Conservation (phyloP, 2,329 filamentous ascomycete genomes). For the Trichoderma asperellum region DNA sequence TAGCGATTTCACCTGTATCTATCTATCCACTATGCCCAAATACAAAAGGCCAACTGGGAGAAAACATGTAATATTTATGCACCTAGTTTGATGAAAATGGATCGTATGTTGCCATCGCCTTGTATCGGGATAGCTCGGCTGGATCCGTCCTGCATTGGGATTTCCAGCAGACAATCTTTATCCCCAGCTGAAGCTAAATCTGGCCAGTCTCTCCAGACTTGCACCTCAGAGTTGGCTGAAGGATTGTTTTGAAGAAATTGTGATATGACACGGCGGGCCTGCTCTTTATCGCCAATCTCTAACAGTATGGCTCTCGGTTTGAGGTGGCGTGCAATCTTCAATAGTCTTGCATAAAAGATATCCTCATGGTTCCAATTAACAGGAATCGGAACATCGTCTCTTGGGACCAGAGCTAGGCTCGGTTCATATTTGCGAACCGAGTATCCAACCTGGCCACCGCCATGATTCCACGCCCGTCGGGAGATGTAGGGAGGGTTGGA, state of each 20-base stretch:
- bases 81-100: slow-evolving; percentile 40
- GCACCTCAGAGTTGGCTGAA: slow-evolving; percentile 47
- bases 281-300: slow-evolving; percentile 71
- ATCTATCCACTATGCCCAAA: background rate
- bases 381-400: slow-evolving; percentile 37
- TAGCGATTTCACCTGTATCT: background rate
- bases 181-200: slow-evolving; percentile 43
- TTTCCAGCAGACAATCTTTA: slow-evolving; percentile 36
- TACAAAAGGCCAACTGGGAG: background rate
- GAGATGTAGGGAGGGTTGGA: slow-evolving; percentile 95
- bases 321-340: slow-evolving; percentile 57
- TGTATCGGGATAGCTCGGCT: slow-evolving; percentile 43
- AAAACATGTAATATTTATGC: background rate
- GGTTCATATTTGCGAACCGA: slow-evolving; percentile 86
- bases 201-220: slow-evolving; percentile 75
- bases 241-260: slow-evolving; percentile 46
- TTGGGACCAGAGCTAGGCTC: slow-evolving; percentile 72
- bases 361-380: slow-evolving; percentile 47
- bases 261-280: slow-evolving; percentile 66
- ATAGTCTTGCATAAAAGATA: slow-evolving; percentile 69
- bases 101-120: slow-evolving; percentile 54
- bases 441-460: slow-evolving; percentile 56
- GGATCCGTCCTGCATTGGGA: slow-evolving; percentile 28
- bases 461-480: slow-evolving; percentile 46
- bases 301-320: slow-evolving; percentile 63